Conservation (phyloP, 768 basidiomycete species). For the Hirschioporus abietinus region DNA sequence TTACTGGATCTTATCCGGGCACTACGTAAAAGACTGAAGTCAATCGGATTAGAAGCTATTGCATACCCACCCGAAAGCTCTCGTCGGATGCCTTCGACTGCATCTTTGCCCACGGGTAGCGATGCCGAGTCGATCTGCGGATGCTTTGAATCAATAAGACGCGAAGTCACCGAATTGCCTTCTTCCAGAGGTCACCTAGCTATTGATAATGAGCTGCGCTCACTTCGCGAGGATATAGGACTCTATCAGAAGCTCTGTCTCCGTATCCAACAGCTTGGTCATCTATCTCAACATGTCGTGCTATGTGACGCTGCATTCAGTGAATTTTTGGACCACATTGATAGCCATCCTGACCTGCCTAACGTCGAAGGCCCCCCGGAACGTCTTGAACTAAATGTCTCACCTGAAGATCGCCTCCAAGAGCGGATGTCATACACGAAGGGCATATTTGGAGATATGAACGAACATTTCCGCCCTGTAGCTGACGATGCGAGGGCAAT, state of each 20-base stretch:
- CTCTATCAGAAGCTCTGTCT: conserved; percentile 43
- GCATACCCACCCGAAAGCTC: conserved; percentile 33
- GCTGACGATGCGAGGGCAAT: conserved; percentile 55
- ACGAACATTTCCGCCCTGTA: conserved; percentile 35
- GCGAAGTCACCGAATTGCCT: conserved; percentile 45
- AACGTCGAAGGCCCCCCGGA: conserved; percentile 45
- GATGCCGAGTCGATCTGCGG: conserved; percentile 42
- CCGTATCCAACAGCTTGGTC: conserved; percentile 48
- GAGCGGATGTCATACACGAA: conserved; percentile 63
- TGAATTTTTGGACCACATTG: conserved; percentile 80
- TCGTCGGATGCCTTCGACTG: conserved; percentile 16
- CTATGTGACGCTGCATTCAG: conserved; percentile 73
- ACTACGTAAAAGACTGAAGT: conserved; percentile 55
- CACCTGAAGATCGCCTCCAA: conserved; percentile 64
- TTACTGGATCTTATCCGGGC: conserved; percentile 45
- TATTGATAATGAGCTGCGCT: conserved; percentile 54
- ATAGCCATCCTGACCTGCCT: conserved; percentile 70
- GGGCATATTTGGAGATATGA: conserved; percentile 42
- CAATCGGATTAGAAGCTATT: conserved; percentile 53
- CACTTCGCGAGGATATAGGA: conserved; percentile 55
- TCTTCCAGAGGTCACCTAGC: conserved; percentile 31
- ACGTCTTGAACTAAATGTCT: conserved; percentile 34
- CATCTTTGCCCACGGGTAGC: conserved; percentile 47
- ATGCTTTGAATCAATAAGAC: conserved; percentile 39
- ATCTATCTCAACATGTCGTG: conserved; percentile 43